Percentiles rank a stretch among this genome's conserved stretches.
phyloP scores from a whole-genome alignment of 1,139 yeast genomes.

The Nakaseomyces nivariensis region DNA sequence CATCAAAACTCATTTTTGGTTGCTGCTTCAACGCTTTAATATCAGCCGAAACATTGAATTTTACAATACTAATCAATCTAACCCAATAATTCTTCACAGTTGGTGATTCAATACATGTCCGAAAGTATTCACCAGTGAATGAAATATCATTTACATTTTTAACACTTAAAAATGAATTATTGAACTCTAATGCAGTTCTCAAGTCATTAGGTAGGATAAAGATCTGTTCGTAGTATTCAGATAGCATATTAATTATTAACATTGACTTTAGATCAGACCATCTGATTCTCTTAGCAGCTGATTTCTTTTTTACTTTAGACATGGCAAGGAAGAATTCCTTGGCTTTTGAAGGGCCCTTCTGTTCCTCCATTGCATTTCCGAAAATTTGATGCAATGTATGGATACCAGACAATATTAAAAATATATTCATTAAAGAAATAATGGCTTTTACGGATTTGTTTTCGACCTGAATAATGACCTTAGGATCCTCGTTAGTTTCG shows the following conservation, averaged over 20 bases:
- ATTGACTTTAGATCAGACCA: conserved; percentile 16
- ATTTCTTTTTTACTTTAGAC: conserved; percentile 16
- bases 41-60: conserved; percentile 23
- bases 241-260: conserved; percentile 19
- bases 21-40: conserved; percentile 24
- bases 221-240: conserved; percentile 23
- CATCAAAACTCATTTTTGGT: conserved; percentile 24
- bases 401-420: conserved; percentile 44
- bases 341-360: conserved; percentile 23
- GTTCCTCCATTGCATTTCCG: conserved; percentile 21
- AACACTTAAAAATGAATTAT: conserved; percentile 20
- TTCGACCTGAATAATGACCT: conserved; percentile 28
- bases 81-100: conserved; percentile 40
- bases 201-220: conserved; percentile 40
- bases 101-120: conserved; percentile 50
- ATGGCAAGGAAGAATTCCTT: conserved; percentile 19
- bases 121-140: conserved; percentile 31
- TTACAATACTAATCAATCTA: conserved; percentile 38
- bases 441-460: conserved; percentile 31
- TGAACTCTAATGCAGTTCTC: conserved; percentile 39
- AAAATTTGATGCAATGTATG: conserved; percentile 43
- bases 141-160: conserved; percentile 12
- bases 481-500: conserved; percentile 20
- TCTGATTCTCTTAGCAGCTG: conserved; percentile 11
- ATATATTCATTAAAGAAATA: conserved; percentile 43